Evolutionary conservation across 208 protist species (phyloP), one percentile per base, ranked within the genome.

Genomic region (Acanthamoeba polyphaga): DNA sequence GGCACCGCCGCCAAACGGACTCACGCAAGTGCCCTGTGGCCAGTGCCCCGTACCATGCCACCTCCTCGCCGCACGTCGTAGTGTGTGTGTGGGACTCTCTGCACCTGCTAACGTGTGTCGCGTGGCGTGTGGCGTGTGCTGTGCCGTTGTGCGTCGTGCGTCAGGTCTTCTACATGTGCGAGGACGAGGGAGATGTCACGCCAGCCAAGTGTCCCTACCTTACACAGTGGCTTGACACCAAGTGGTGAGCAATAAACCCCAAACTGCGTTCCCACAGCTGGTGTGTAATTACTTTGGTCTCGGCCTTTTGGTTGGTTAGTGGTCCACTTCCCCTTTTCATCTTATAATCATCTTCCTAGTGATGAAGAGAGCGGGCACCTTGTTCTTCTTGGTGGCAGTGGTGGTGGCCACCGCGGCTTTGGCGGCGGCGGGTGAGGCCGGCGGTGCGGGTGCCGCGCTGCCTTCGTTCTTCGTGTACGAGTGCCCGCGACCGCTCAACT

Each of bases 11-110:
- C 49, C 66, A 53, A 97, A 98, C 76, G 72, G 87, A 32, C 95
- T 97, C 66, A 91, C 80, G 38, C 84, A 96, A 15, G 96, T 98
- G 78, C 97, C 97, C 49, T 98, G 97, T 74, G 94, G 94, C 22
- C 82, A 66, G 9, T 98, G 97, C 91, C 97, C 97, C 32, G 97
- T 98, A 76, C 88, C 12, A n/a, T 15, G 13, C 13, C 22, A 32
- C 17, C 15, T 2, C 46, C 72, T 22, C 5, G 38, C n/a, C 32
- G 43, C 15, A 90, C 22, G 22, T 87, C 24, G 19, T 15, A 22
- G 24, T 85, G 19, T 24, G 8, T 5, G 34, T 38, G 34, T 38
- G 2, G 34, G 34, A 38, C 34, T 38, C 34, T 38, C 34, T 38
- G 34, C 34, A 38, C 34, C 34, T 38, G 34, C n/a, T 17, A 1